Percentiles rank a stretch among this genome's conserved stretches.
These are phyloP conservation scores for Amanita subjunquillea DNA, from an alignment of 768 basidiomycete genomes.

Conservation along the genomic window DNA sequence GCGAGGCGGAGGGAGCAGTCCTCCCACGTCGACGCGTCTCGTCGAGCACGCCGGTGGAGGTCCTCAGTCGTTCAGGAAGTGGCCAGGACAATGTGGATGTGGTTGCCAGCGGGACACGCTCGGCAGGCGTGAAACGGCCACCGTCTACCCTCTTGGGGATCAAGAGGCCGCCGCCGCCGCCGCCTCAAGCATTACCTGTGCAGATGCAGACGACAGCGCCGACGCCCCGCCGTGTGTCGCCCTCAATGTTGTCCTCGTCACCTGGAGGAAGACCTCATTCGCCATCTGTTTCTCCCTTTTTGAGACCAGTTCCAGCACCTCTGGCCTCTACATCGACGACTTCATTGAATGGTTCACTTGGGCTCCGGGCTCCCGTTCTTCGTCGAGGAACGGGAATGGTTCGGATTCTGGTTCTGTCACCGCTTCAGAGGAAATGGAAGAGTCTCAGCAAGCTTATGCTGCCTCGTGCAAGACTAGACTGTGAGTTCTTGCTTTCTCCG, in stretches of 20 bases:
- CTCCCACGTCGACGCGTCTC: background rate
- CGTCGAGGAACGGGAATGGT: background rate
- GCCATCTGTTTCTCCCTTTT: constrained; percentile 38
- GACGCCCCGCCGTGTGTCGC: background rate
- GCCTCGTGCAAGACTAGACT: constrained; percentile 35
- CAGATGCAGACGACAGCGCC: background rate
- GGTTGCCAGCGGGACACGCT: no score
- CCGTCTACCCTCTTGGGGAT: background rate
- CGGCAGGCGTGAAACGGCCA: background rate
- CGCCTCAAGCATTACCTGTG: background rate
- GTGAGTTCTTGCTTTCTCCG: constrained; percentile 26
- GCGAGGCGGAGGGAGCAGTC: background rate
- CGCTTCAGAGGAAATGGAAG: background rate
- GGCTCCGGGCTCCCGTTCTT: background rate
- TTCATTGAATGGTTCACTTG: background rate
- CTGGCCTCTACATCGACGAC: constrained; percentile 7
- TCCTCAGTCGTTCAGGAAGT: background rate
- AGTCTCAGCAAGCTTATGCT: constrained; percentile 14
- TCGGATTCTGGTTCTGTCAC: background rate
- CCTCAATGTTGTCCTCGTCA: background rate
- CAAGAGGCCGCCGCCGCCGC: constrained; percentile 10
- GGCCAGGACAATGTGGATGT: background rate
- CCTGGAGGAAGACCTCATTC: constrained; percentile 1
- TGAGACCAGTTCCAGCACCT: constrained; percentile 39
- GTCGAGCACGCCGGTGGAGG: background rate